Evolutionary conservation across 768 basidiomycete species (phyloP), one percentile per base, ranked within the genome.

Genomic region (Rhizopogon sp.): DNA sequence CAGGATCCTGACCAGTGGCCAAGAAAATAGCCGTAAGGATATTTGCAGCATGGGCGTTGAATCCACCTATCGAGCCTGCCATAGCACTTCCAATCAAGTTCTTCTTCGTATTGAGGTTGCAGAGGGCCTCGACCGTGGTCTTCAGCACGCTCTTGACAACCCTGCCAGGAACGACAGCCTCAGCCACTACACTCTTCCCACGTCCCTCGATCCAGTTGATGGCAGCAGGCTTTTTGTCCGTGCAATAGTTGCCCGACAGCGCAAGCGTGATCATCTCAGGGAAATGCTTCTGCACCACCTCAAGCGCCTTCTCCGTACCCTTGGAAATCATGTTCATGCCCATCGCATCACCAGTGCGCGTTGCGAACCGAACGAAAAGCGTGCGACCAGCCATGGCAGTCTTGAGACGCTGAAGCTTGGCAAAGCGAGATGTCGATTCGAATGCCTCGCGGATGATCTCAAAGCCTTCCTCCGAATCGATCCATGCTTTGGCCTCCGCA

Each of bases 241-340:
- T 99, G 76, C 97, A 98, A 70, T 98, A 99, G 70, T 99, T 99
- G 43, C 96, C 97, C 5, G 88, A 92, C 14, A 99, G 80, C 8
- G 96, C 90, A 35, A 97, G 80, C 41, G 93, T 84, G 53, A 84
- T 71, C 95, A 98, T 98, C 57, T 87, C 85, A 3, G 96, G 96
- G 77, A 93, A 99, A 63, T 85, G 71, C 49, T 77, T 76, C 61
- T 80, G 78, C 80, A 93, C 79, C 20, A 78, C 80, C 64, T 88
- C 93, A 11, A 99, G 80, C 20, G 94, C 94, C 72, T 90, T 90
- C 76, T 98, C 97, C 9, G 93, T 94, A 3, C 95, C 97, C 74
- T 99, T 99, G 8, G 89, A 91, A 66, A 98, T 97, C 97, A 98
- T 99, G 78, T 99, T 99, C 97, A 99, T 99, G 16, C 97, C 97